Base-by-base conservation (phyloP, 768 basidiomycete species). In the Kwoniella botswanensis region DNA sequence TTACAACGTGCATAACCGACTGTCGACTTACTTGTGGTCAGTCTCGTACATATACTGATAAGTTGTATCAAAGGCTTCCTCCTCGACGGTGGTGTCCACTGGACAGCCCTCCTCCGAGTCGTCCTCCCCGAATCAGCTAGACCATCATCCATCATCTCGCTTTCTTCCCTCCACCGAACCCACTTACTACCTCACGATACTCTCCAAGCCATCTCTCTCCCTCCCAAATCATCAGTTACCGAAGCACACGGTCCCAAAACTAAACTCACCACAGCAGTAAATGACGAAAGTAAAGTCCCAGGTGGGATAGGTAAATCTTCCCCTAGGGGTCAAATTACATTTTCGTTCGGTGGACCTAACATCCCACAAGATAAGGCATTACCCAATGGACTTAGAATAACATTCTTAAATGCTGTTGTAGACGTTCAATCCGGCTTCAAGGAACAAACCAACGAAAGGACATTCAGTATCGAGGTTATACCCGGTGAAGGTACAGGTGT, bases 101-200 rank as follows among this genome's bases (percentile, higher is more conserved):
- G 66, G n/a, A 72, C 75, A n/a, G 81, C 83, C 12, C 42, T 80
- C 24, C 75, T 74, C 42, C 79, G 93, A 87, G 88, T 93, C 15
- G 92, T 93, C 22, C 75, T 84, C 41, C 79, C 82, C 9, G 90
- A 55, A 87, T 92, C 71, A 86, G 68, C 68, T 12, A 42, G n/a
- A 13, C 89, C 11, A 79, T 81, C 76, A 71, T 83, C 86, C 13
- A 84, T 95, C 22, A 87, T 90, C 24, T 89, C 88, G 2, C 88
- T 88, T 77, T 87, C 91, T 11, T 88, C 90, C 4, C 86, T 93
- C 44, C 90, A 90, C 83, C 88, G 89, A 73, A 86, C 89, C 15
- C 89, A 89, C 81, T 88, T 94, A 46, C 86, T 87, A 2, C 93
- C 93, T 0, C 88, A 90, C 75, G 93, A 95, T 85, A 93, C 92